Percentiles rank a stretch among this genome's conserved stretches.
These are phyloP conservation scores for Allomyces javanicus DNA, from an alignment of 192 early-diverging fungal genomes.

Conservation along the genomic window DNA sequence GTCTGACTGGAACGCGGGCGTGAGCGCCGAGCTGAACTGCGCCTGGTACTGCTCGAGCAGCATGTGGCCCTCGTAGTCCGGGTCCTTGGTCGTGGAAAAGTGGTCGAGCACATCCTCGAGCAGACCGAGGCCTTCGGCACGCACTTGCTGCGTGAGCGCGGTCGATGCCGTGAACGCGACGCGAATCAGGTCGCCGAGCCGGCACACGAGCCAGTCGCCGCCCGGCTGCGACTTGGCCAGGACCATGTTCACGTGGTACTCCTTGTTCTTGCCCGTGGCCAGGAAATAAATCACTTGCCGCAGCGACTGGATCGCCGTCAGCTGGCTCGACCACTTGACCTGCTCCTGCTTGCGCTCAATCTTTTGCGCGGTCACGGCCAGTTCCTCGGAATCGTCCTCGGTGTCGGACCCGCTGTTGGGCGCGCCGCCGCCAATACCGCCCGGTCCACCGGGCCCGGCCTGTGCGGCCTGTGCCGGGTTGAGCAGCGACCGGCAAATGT, in stretches of 20 bases:
- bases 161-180: constrained; percentile 80
- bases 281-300: constrained; percentile 42
- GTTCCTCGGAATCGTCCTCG: constrained; percentile 21
- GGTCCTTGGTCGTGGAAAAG: constrained; percentile 62
- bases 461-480: no score
- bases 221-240: constrained; percentile 32
- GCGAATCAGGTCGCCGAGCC: constrained; percentile 67
- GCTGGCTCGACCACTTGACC: constrained; percentile 48
- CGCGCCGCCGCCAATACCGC: background rate
- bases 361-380: constrained; percentile 7
- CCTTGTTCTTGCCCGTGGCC: constrained; percentile 23
- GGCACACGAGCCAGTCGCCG: constrained; percentile 51
- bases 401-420: constrained; percentile 19
- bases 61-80: constrained; percentile 61
- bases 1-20: constrained; percentile 61
- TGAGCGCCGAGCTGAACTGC: constrained; percentile 77
- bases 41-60: constrained; percentile 85
- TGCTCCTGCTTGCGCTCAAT: background rate
- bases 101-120: constrained; percentile 56
- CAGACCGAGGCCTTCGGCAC: constrained; percentile 57
- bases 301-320: constrained; percentile 58
- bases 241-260: constrained; percentile 45
- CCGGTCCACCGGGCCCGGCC: background rate
- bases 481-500: no score
- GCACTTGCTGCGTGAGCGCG: constrained; percentile 44